phyloP scores from a whole-genome alignment of 139 green algal genomes.

The Zygnema cylindricum region DNA sequence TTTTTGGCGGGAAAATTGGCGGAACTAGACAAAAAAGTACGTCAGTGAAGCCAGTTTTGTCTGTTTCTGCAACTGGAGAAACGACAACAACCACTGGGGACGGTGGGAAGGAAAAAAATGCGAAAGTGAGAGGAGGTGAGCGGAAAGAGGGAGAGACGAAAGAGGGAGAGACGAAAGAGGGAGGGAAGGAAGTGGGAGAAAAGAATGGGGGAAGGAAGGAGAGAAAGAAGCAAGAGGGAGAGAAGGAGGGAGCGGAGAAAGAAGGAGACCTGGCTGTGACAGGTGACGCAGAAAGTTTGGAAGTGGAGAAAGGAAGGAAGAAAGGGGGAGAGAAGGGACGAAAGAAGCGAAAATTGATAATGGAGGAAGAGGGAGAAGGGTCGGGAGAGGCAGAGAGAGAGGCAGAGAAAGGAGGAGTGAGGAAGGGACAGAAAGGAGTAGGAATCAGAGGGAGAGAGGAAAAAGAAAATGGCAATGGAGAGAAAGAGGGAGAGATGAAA shows the following conservation, averaged over 20 bases:
- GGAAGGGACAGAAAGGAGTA: neutral
- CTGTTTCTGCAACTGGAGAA: neutral
- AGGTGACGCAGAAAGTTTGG: too few species aligned
- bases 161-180: neutral
- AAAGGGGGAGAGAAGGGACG: neutral
- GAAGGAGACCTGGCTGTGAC: too few species aligned
- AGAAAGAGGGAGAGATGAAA: neutral
- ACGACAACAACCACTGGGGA: neutral
- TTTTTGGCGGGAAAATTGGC: neutral
- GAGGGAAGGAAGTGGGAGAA: neutral
- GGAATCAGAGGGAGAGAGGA: neutral
- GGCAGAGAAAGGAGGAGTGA: neutral
- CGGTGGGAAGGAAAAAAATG: neutral
- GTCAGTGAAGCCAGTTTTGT: neutral
- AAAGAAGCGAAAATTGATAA: neutral
- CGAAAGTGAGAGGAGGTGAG: neutral
- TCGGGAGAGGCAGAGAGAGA: neutral
- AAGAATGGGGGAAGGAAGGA: neutral
- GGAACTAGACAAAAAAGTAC: neutral
- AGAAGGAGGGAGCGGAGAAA: neutral
- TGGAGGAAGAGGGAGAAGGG: neutral
- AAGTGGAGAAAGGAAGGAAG: neutral
- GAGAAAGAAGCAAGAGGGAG: neutral
- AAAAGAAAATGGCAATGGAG: neutral
- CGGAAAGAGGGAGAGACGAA: neutral